phyloP scores from a whole-genome alignment of 2,329 filamentous ascomycete species.

The Paecilomyces niveus region DNA sequence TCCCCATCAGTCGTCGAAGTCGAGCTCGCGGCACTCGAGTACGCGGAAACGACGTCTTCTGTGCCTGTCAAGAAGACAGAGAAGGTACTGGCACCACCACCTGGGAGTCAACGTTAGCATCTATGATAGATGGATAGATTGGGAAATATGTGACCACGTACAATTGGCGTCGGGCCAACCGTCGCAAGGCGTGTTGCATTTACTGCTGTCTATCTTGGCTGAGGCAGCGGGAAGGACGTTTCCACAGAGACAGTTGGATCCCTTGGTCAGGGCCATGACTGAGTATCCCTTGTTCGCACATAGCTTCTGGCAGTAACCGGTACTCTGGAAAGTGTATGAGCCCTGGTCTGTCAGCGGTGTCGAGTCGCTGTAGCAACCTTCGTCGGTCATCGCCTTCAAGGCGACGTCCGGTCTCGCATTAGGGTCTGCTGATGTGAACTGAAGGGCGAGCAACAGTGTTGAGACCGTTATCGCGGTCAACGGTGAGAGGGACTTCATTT shows the following conservation, averaged over 20 bases:
- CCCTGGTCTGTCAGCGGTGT: slow-evolving; percentile 43
- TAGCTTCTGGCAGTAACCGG: slow-evolving; percentile 48
- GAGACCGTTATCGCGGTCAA: slow-evolving; percentile 18
- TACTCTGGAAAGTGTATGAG: slow-evolving; percentile 45
- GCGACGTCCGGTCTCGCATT: background rate
- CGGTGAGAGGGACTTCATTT: slow-evolving; percentile 21
- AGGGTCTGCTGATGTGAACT: slow-evolving; percentile 13
- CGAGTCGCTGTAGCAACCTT: slow-evolving; percentile 48
- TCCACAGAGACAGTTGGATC: slow-evolving; percentile 67
- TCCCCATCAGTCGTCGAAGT: slow-evolving; percentile 4
- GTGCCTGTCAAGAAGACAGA: slow-evolving; percentile 48
- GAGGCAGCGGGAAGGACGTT: slow-evolving; percentile 55
- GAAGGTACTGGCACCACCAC: slow-evolving; percentile 50
- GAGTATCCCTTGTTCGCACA: slow-evolving; percentile 44
- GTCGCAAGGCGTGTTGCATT: slow-evolving; percentile 61
- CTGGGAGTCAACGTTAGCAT: slow-evolving; percentile 32
- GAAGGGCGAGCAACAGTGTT: slow-evolving; percentile 17
- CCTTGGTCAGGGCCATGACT: slow-evolving; percentile 58
- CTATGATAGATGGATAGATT: background rate
- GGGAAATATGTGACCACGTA: slow-evolving; percentile 36
- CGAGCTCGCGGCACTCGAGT: slow-evolving; percentile 12
- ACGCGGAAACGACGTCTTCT: slow-evolving; percentile 28
- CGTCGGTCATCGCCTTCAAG: slow-evolving; percentile 14
- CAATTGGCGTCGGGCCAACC: slow-evolving; percentile 59
- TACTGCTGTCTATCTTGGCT: slow-evolving; percentile 47